Evolutionary conservation across 495 filamentous ascomycete genomes (phyloP), one percentile per base, ranked within the genome.

Genomic region (Hypoxylon rickii): DNA sequence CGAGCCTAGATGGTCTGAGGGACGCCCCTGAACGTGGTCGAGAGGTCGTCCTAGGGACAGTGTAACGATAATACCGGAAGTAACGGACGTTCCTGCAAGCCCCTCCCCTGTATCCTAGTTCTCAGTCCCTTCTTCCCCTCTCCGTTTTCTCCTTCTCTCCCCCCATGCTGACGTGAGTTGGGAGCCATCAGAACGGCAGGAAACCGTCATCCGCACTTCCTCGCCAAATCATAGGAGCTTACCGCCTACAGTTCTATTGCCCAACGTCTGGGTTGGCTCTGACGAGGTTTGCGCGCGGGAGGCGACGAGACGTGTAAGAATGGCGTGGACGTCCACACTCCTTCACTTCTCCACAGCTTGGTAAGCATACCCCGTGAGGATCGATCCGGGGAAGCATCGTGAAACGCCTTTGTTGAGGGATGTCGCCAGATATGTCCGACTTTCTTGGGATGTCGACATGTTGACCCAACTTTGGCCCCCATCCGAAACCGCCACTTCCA

Each of bases 41-140:
- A 43, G 50, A 44, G 47, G 26, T 20, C 37, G 7, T 45, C 42
- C 22, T 39, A 57, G 44, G 49, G 39, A 58, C 39, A 40, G 49
- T 58, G 59, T 54, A 58, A 63, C 59, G 16, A 63, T 63, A 44
- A 48, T 63, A 53, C 59, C 59, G 59, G 59, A 63, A 63, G 51
- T 51, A 50, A 58, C 59, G 59, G 59, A 54, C 59, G 2, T 63
- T 48, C 32, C 59, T 63, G 59, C 59, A 63, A 58, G 53, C 54
- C 49, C 48, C 59, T 53, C 49, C 58, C 48, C 52, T 62, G 52
- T 43, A 56, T 20, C 19, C 31, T 47, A n/a, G n/a, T n/a, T 16
- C 13, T 26, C 19, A 15, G 5, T 12, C 37, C 22, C 17, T 10
- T 39, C 8, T 12, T 18, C 18, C 12, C 21, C 47, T 19, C 47